A percentile compares a stretch with the other conserved stretches of the same genome.
phyloP scores from a whole-genome alignment of 2,329 filamentous ascomycete species.

The Bertia moriformis region DNA sequence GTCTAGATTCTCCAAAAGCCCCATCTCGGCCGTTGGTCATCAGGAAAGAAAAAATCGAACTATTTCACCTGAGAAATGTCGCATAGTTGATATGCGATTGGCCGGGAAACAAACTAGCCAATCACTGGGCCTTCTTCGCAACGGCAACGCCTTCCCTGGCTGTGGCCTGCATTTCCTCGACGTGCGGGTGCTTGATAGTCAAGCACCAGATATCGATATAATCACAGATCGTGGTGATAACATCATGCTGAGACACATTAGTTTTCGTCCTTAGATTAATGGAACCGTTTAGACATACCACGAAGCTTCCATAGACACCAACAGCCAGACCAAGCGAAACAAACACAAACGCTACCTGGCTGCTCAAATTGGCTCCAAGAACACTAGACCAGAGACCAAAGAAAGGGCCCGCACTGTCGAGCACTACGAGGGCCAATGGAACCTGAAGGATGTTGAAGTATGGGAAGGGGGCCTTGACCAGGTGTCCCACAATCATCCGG shows the following conservation, averaged over 20 bases:
- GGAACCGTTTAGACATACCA: slow-evolving; percentile 15
- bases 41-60: background rate
- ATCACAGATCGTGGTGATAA: slow-evolving; percentile 75
- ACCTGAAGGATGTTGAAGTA: slow-evolving; percentile 42
- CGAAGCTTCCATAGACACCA: slow-evolving; percentile 55
- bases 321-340: slow-evolving; percentile 42
- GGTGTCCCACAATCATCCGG: slow-evolving; percentile 50
- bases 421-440: slow-evolving; percentile 40
- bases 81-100: slow-evolving; percentile 1
- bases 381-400: slow-evolving; percentile 33
- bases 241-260: background rate
- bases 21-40: background rate
- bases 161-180: slow-evolving; percentile 20
- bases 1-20: no score
- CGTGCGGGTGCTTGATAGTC: slow-evolving; percentile 75
- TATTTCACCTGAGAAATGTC: background rate
- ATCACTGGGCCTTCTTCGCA: background rate
- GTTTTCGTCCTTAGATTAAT: background rate
- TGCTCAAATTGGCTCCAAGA: slow-evolving; percentile 29
- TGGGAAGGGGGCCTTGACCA: slow-evolving; percentile 48
- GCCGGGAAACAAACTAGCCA: no score
- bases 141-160: no score
- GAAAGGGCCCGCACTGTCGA: slow-evolving; percentile 39
- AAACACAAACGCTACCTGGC: slow-evolving; percentile 51
- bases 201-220: slow-evolving; percentile 97